Base-by-base conservation (phyloP, 441 rosid species). In the California macrophylla region DNA sequence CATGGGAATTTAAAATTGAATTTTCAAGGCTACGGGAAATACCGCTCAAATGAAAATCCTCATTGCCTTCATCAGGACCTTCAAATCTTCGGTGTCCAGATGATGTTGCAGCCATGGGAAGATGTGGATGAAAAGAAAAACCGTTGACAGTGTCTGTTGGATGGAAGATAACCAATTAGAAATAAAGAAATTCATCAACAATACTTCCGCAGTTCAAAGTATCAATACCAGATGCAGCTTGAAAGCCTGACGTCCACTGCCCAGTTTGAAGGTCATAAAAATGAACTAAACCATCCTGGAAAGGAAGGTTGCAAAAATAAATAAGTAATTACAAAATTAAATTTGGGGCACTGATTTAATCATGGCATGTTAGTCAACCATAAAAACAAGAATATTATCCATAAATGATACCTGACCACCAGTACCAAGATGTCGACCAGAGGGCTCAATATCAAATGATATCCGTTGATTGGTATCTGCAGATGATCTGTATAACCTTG, bases 381-480 rank as follows among this genome's bases (percentile, higher is more conserved):
- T 2, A 9, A 26, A n/a, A 62, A 25, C 30, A 63, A 63, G 6
- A 24, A 76, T 20, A 62, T 18, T 69, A 75, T 13, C 40, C 23
- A 62, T 65, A 63, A 69, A 65, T 34, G 13, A 63, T 77, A 93
- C 97, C 98, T 93, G 88, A 71, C 98, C 98, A 65, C 98, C 98
- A 0, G 97, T 89, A 38, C 82, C 97, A 45, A 93, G 96, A 83
- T 91, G 79, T 69, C 85, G 83, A 29, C 98, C 93, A 70, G 65
- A 73, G 47, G 92, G 87, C 58, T 91, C 98, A 70, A 91, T 81
- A 77, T 93, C 98, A 80, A 93, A 93, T 66, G 76, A 80, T 74
- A 93, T 89, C 34, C 96, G 88, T 77, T 93, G 98, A 85, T 91
- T 93, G 70, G 98, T 91, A 74, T 81, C 77, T 69, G 85, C 96